Base-by-base conservation (phyloP, 2,329 filamentous ascomycete genomes). In the Emmonsiellopsis sp. region DNA sequence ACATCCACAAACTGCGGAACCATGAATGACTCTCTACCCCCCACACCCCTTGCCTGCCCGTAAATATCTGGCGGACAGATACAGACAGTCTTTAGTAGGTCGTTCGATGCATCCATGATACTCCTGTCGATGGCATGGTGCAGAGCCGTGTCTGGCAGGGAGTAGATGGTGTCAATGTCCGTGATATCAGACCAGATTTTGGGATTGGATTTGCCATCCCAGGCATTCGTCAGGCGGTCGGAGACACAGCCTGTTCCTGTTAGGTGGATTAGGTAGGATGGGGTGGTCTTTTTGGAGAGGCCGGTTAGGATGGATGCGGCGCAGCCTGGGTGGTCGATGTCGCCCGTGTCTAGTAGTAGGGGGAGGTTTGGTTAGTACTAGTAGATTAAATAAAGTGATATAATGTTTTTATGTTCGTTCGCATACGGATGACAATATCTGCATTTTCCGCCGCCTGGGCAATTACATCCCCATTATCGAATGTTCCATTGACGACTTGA, bases 401-500 rank as follows among this genome's bases (percentile, higher is more conserved):
- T 27, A 27, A 27, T 42, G 5, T 34, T 5, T 14, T 43, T 42
- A 14, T 14, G 42, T 10, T 32, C 9, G 13, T 5, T 51, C 27
- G 6, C 34, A 31, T 48, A 53, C 51, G 51, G 34, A 53, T 48
- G 5, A 79, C 74, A 43, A 80, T 69, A 61, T 78, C 71, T 5
- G 74, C 73, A 52, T 69, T 65, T 2, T 62, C 58, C 13, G 71
- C 67, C 49, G 73, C 71, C 17, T 70, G 61, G 10, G 72, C 65
- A 2, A 79, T 55, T 5, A 77, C 37, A 1, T 70, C 62, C 6
- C 61, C 57, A 55, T 65, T 67, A 50, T 77, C 71, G 8, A 76
- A 67, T 54, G 71, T 68, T 33, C 77, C 77, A 55, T 77, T 76
- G 5, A 78, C 74, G 21, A 79, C 68, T 42, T 66, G 68, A 51